phyloP scores from a whole-genome alignment of 1,139 yeast species.

The Kodamaea suecica region DNA sequence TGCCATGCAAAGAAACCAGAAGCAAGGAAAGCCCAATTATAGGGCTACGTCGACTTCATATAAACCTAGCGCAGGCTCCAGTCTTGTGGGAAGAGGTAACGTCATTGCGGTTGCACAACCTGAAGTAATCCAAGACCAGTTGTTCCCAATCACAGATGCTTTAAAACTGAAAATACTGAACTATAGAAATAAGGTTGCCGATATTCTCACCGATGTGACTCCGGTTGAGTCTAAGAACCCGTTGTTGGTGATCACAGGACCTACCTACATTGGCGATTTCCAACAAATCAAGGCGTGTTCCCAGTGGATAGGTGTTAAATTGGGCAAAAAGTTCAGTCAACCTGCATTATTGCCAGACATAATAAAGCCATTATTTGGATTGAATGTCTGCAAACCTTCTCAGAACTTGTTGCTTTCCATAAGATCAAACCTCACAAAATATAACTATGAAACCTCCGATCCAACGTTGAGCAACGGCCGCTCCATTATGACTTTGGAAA shows the following conservation, averaged over 20 bases:
- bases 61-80: constrained; percentile 1
- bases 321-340: constrained; percentile 17
- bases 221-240: constrained; percentile 14
- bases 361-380: constrained; percentile 13
- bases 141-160: constrained; percentile 32
- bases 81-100: constrained; percentile 7
- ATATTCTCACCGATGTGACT: constrained; percentile 12
- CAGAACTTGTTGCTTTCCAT: constrained; percentile 17
- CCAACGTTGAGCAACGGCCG: constrained; percentile 7
- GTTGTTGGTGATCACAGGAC: constrained; percentile 41
- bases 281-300: constrained; percentile 39
- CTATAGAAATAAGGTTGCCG: constrained; percentile 17
- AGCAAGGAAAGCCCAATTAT: constrained; percentile 1
- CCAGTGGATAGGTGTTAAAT: constrained; percentile 34
- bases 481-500: constrained; percentile 32
- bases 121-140: constrained; percentile 41
- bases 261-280: constrained; percentile 27
- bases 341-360: constrained; percentile 14
- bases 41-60: no score
- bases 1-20: constrained; percentile 5
- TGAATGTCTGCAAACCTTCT: constrained; percentile 3
- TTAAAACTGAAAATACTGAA: constrained; percentile 27
- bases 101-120: constrained; percentile 40
- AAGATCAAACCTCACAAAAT: constrained; percentile 32
- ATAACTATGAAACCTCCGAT: constrained; percentile 16